Evolutionary conservation across 306 rosid genomes (phyloP).

Genomic region (Vigna hirtella): DNA sequence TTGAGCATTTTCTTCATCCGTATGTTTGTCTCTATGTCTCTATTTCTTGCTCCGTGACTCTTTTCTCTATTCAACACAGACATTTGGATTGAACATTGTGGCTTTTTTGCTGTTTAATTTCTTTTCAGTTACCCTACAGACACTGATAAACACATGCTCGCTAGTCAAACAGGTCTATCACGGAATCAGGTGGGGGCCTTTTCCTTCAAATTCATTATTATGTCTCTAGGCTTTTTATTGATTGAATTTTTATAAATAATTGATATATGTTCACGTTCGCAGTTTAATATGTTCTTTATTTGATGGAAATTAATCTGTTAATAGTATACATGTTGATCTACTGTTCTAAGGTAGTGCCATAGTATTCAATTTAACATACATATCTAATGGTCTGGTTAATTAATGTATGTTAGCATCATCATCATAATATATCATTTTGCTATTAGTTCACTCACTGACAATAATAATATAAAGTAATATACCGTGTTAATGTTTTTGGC

Average conservation of each 20-base stretch:
- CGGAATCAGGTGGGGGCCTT: slow-evolving; percentile 86
- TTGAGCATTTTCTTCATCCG: slow-evolving; percentile 99
- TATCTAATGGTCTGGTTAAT: not conserved
- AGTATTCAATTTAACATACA: not conserved
- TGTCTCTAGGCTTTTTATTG: slow-evolving; percentile 21
- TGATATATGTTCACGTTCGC: slow-evolving; percentile 3
- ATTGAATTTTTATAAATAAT: slow-evolving; percentile 32
- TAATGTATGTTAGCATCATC: not conserved
- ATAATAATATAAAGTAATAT: too few relatives aligned
- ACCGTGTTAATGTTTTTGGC: too few relatives aligned
- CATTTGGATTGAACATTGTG: slow-evolving; percentile 20
- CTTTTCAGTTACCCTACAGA: slow-evolving; percentile 92
- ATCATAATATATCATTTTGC: too few relatives aligned
- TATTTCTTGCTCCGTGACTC: slow-evolving; percentile 9
- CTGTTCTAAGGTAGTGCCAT: not conserved
- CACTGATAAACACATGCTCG: slow-evolving; percentile 95
- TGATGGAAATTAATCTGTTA: not conserved
- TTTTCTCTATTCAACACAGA: not conserved
- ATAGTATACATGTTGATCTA: not conserved
- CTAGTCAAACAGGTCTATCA: slow-evolving; percentile 92
- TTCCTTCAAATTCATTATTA: slow-evolving; percentile 39
- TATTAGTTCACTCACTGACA: too few relatives aligned
- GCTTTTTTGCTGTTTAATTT: slow-evolving; percentile 6
- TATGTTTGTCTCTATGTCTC: slow-evolving; percentile 47
- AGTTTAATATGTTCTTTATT: not conserved